Evolutionary conservation across 306 rosid species (phyloP).

Genomic region (Corylus heterophylla): DNA sequence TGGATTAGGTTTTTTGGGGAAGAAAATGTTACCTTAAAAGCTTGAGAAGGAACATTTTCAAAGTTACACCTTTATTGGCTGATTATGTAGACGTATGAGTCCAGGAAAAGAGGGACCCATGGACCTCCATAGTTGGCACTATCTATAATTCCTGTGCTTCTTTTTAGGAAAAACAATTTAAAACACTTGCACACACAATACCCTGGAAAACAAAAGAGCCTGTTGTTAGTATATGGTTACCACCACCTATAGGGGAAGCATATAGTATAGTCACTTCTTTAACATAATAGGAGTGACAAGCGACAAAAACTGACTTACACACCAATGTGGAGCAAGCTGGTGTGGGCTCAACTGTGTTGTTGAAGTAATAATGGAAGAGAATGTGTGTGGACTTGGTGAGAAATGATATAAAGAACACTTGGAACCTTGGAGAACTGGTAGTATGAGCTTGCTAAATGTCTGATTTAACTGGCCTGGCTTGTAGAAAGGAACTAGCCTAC

Average conservation of each 20-base stretch:
- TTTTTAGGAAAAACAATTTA: not conserved
- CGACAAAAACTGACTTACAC: not conserved
- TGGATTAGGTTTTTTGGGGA: not conserved
- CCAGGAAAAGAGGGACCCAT: not conserved
- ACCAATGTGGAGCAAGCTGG: not conserved
- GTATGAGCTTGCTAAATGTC: not conserved
- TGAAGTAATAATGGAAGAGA: constrained; percentile 1
- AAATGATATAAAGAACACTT: not conserved
- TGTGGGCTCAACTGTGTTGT: not conserved
- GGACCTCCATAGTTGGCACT: not conserved
- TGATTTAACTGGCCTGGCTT: not conserved
- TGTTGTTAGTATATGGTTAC: not conserved
- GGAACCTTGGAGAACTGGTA: not conserved
- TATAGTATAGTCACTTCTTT: not conserved
- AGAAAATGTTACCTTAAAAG: not conserved
- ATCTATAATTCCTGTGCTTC: not conserved
- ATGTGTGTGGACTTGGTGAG: not conserved
- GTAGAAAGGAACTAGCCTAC: not conserved
- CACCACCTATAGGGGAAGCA: not conserved
- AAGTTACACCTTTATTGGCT: not conserved
- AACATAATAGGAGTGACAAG: not conserved
- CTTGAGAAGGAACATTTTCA: not conserved
- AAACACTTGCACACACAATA: not conserved
- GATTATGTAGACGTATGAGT: not conserved
- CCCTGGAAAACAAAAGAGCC: not conserved